A percentile compares a stretch with the other conserved stretches of the same genome.
phyloP scores from a whole-genome alignment of 176 grass and related monocot genomes.

The Aegilops sharonensis region DNA sequence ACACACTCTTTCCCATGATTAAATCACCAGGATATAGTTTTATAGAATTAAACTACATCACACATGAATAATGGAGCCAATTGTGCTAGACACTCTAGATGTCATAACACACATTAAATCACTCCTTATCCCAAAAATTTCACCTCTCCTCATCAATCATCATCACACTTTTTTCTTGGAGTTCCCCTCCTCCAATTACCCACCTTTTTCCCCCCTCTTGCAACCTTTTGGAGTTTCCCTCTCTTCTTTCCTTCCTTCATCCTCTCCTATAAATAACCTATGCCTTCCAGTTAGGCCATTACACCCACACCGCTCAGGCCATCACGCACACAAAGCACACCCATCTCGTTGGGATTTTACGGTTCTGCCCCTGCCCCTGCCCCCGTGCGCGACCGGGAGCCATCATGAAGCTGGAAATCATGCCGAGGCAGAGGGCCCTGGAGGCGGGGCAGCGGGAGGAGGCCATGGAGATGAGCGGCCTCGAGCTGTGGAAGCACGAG shows the following conservation, averaged over 20 bases:
- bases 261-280: conserved; percentile 44
- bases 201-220: not conserved
- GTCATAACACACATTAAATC: not conserved
- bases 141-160: conserved; percentile 16
- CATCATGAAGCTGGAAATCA: conserved; percentile 51
- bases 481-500: conserved; percentile 51
- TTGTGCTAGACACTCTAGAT: not conserved
- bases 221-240: not conserved
- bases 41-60: not conserved
- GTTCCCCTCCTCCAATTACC: not conserved
- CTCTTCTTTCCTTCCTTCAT: not conserved
- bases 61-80: not conserved
- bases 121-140: conserved; percentile 31
- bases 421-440: conserved; percentile 49
- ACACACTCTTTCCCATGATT: not conserved
- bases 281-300: not conserved
- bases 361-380: not conserved
- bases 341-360: not conserved
- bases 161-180: not conserved
- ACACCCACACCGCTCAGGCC: conserved; percentile 15
- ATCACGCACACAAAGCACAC: conserved; percentile 21
- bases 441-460: conserved; percentile 59
- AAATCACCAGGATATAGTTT: not conserved
- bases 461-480: conserved; percentile 49
- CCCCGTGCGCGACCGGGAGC: not conserved